Base-by-base conservation (phyloP, 2,329 filamentous ascomycete species). In the Pyrenophora seminiperda region DNA sequence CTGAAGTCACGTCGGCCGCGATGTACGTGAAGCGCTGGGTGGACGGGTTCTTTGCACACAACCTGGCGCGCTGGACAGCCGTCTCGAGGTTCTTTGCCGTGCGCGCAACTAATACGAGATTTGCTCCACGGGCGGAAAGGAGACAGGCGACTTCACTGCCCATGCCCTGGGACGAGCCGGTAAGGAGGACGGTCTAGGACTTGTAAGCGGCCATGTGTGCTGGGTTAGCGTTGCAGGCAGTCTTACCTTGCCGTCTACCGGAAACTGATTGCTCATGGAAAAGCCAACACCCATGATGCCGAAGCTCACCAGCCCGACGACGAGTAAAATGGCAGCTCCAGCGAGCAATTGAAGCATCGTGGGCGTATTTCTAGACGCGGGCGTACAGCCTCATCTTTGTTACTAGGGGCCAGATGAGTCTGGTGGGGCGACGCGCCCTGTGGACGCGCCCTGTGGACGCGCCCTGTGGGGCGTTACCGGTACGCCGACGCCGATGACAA, bases 141-240 rank as follows among this genome's bases (percentile, higher is more conserved):
- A 91, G 81, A 42, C 84, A 81, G 4, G 87, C 91, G 15, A 87
- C 83, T 42, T 85, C 84, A 61, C 86, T 85, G 52, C 94, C 94
- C 88, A 97, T 90, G 50, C 94, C 94, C 68, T 97, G 90, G 0
- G 94, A 97, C 24, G 87, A 91, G 38, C 94, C 94, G 0, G 94
- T 99, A 43, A 99, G 79, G 47, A 97, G 79, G 43, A 95, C 81
- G 2, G 92, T 96, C 91, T 96, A 62, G 3, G 31, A 7, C n/a
- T 34, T 9, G 31, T 43, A 9, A 43, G 41, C 5, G 10, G n/a
- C n/a, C 20, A 17, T 3, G 47, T 47, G 4, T 38, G 4, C 15
- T 1, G 11, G 9, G 3, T 18, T 9, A 14, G 32, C n/a, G 17
- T 3, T 6, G 3, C 20, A 5, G 7, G 3, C 7, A 7, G 11